phyloP scores from a whole-genome alignment of 1,284 basidiomycete genomes.

The Leccinum pallidistipes region DNA sequence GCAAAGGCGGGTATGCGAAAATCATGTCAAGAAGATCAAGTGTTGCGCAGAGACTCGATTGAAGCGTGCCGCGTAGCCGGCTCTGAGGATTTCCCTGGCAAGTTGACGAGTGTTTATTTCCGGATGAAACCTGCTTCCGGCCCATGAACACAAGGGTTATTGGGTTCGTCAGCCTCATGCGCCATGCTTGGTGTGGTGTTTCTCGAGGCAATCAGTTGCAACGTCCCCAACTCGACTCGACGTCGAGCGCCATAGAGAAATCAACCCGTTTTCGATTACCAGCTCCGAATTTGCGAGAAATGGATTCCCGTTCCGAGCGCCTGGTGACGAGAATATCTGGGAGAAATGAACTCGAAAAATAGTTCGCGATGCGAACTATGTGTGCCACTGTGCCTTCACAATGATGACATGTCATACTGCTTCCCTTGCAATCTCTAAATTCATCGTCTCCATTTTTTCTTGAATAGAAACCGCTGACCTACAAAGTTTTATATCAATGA shows the following conservation, averaged over 20 bases:
- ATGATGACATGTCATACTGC: neutral
- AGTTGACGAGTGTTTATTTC: neutral
- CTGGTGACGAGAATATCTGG: neutral
- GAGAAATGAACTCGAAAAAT: neutral
- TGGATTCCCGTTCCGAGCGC: neutral
- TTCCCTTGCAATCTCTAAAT: slow-evolving; percentile 3
- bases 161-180: neutral
- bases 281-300: neutral
- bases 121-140: neutral
- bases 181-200: neutral
- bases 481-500: no score
- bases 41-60: neutral
- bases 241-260: slow-evolving; percentile 2
- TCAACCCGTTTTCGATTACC: neutral
- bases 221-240: neutral
- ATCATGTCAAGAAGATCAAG: slow-evolving; percentile 4
- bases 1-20: slow-evolving; percentile 1
- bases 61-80: neutral
- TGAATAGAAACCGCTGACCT: neutral
- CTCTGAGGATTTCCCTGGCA: neutral
- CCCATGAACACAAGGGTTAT: neutral
- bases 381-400: no score
- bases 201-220: neutral
- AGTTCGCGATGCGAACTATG: neutral
- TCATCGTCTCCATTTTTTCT: slow-evolving; percentile 5